A percentile compares a stretch with the other conserved stretches of the same genome.
Conservation (phyloP, 2,329 filamentous ascomycete species). For the Aspergillus ibericus region DNA sequence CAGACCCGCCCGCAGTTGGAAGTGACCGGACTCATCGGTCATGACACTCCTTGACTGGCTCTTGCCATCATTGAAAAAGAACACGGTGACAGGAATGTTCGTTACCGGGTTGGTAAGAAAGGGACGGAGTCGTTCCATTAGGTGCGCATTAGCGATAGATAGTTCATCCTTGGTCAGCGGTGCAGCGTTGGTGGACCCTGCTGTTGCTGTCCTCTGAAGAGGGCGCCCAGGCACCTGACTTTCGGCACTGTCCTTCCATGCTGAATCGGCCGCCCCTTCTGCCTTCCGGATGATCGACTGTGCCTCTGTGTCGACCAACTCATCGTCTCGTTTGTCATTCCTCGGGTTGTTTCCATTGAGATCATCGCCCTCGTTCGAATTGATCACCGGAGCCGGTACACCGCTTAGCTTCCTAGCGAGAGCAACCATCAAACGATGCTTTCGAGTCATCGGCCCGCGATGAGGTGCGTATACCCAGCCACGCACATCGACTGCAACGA, state of each 20-base stretch:
- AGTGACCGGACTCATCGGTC: slow-evolving; percentile 89
- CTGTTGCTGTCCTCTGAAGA: slow-evolving; percentile 42
- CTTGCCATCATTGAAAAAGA: slow-evolving; percentile 85
- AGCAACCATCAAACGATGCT: slow-evolving; percentile 82
- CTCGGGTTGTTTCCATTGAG: slow-evolving; percentile 18
- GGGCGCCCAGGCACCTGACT: slow-evolving; percentile 28
- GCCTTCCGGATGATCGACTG: slow-evolving; percentile 73
- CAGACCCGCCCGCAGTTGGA: slow-evolving; percentile 73
- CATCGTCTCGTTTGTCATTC: slow-evolving; percentile 53
- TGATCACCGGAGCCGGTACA: slow-evolving; percentile 65
- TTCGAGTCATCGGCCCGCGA: slow-evolving; percentile 77
- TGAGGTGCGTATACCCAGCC: slow-evolving; percentile 94
- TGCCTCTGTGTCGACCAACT: slow-evolving; percentile 72
- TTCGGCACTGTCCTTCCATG: slow-evolving; percentile 66
- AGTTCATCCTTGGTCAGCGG: slow-evolving; percentile 73
- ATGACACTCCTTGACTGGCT: slow-evolving; percentile 81
- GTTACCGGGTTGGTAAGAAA: slow-evolving; percentile 85
- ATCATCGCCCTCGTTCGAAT: slow-evolving; percentile 29
- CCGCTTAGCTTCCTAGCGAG: slow-evolving; percentile 86
- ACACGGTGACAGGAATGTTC: slow-evolving; percentile 78
- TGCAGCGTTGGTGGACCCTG: background rate
- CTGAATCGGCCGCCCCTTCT: slow-evolving; percentile 68
- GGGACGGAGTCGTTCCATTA: slow-evolving; percentile 83
- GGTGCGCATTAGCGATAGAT: slow-evolving; percentile 74
- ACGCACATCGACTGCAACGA: slow-evolving; percentile 91